Evolutionary conservation across 352 stramenopile species (phyloP).

Genomic region (Phytophthora ramorum): DNA sequence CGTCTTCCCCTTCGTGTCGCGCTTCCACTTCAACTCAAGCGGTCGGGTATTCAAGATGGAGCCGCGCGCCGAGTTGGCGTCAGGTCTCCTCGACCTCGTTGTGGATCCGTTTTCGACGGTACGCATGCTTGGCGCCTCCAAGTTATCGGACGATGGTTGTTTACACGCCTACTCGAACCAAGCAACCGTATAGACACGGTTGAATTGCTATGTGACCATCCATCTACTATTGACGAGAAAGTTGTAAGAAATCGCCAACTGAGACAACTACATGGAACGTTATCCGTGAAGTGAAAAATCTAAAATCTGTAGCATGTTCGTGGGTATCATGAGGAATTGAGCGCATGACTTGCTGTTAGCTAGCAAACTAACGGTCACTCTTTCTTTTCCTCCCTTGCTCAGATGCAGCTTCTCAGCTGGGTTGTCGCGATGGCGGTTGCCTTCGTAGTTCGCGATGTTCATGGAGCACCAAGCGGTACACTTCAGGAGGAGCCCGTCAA

Average conservation of each 20-base stretch:
- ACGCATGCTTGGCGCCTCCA: constrained; percentile 56
- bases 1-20: constrained; percentile 56
- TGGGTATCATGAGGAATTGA: background rate
- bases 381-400: constrained; percentile 3
- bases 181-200: background rate
- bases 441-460: background rate
- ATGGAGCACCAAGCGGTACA: background rate
- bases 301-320: background rate
- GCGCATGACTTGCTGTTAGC: background rate
- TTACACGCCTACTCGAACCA: constrained; percentile 57
- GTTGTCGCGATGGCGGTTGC: background rate
- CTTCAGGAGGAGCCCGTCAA: background rate
- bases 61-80: constrained; percentile 55
- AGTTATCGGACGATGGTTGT: constrained; percentile 60
- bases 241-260: too few relatives aligned
- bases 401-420: background rate
- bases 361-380: background rate
- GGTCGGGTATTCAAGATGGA: constrained; percentile 63
- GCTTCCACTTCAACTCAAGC: constrained; percentile 62
- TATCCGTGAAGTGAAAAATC: too few relatives aligned
- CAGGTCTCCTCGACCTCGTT: constrained; percentile 59
- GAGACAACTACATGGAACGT: too few relatives aligned
- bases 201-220: too few relatives aligned
- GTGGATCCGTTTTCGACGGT: constrained; percentile 64
- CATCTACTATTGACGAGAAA: too few relatives aligned